A percentile compares a stretch with the other conserved stretches of the same genome.
These are phyloP conservation scores for Paramyrothecium roridum DNA, from an alignment of 2,329 filamentous ascomycete species.

Conservation along the genomic window DNA sequence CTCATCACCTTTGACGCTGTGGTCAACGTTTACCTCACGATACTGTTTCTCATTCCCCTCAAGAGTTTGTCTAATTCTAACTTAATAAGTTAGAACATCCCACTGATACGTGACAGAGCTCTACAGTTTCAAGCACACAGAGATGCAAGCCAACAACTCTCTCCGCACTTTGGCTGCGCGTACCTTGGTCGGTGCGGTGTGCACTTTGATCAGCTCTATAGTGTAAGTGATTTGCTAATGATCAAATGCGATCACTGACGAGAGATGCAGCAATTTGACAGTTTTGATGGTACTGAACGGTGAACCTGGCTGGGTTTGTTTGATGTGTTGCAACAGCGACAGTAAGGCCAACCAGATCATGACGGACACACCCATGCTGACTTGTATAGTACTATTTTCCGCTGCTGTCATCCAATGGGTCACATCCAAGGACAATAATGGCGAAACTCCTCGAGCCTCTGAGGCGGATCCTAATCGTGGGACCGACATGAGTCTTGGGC, in stretches of 20 bases:
- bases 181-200: conserved; percentile 57
- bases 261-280: conserved; percentile 47
- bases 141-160: conserved; percentile 34
- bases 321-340: conserved; percentile 64
- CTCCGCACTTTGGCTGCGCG: conserved; percentile 52
- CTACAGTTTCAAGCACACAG: conserved; percentile 49
- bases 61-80: conserved; percentile 33
- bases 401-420: conserved; percentile 62
- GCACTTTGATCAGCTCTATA: conserved; percentile 55
- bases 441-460: conserved; percentile 1
- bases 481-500: too few relatives aligned
- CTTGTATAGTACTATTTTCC: conserved; percentile 52
- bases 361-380: conserved; percentile 1
- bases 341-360: conserved; percentile 34
- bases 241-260: conserved; percentile 3
- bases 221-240: conserved; percentile 31
- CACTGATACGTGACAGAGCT: conserved; percentile 35
- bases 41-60: conserved; percentile 60
- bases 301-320: conserved; percentile 62
- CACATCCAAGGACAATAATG: conserved; percentile 42
- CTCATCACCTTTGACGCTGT: conserved; percentile 59
- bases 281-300: conserved; percentile 56
- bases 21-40: conserved; percentile 61
- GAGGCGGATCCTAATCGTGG: too few relatives aligned
- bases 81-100: too few relatives aligned